Conservation (phyloP, 495 filamentous ascomycete genomes). For the Aspergillus asperescens region DNA sequence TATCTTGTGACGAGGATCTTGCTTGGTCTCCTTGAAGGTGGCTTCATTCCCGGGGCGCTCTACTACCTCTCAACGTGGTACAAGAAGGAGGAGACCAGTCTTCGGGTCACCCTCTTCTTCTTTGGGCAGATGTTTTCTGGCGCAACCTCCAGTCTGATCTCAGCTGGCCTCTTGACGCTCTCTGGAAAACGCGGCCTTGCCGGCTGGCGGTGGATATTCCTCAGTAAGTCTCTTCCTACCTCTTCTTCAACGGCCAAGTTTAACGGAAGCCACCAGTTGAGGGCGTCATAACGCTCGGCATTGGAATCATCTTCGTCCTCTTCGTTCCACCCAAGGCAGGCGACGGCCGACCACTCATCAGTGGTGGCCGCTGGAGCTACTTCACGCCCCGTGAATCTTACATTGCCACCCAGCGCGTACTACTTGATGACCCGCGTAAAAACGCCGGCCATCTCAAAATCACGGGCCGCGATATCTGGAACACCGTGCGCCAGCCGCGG, state of each 20-base stretch:
- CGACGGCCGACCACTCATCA: conserved; percentile 39
- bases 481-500: conserved; percentile 34
- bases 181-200: conserved; percentile 42
- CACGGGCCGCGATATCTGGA: conserved; percentile 36
- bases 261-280: conserved; percentile 47
- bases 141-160: conserved; percentile 50
- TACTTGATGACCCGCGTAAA: conserved; percentile 43
- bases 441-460: conserved; percentile 38
- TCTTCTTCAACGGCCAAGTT: too few species aligned
- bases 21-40: conserved; percentile 53
- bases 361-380: conserved; percentile 35
- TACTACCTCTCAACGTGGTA: conserved; percentile 59
- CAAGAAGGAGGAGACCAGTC: conserved; percentile 50
- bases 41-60: conserved; percentile 58
- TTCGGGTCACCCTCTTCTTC: conserved; percentile 51
- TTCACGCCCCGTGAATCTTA: conserved; percentile 41
- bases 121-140: conserved; percentile 50
- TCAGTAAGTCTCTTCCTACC: conserved; percentile 28
- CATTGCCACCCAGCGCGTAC: conserved; percentile 38
- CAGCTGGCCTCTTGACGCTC: conserved; percentile 47
- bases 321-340: conserved; percentile 42
- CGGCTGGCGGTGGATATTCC: conserved; percentile 62
- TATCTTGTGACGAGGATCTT: conserved; percentile 50
- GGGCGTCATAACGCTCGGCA: conserved; percentile 46
- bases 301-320: conserved; percentile 46